Base-by-base conservation (phyloP, 2,329 filamentous ascomycete species). In the Apiospora marii region DNA sequence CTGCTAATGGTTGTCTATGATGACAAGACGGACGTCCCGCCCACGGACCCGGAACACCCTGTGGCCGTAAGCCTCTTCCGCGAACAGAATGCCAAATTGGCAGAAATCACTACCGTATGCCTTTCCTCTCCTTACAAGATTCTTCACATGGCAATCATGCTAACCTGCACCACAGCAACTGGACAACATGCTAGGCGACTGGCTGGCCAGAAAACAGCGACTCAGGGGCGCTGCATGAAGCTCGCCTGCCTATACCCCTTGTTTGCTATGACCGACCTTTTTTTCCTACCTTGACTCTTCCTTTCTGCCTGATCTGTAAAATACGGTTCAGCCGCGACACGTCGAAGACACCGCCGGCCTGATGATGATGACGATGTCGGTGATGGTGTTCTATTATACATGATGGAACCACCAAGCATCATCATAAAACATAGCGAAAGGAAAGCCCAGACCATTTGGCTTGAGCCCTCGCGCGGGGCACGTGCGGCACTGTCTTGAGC, bases 1-100 rank as follows among this genome's bases (percentile, higher is more conserved):
- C 89, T 98, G 80, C 88, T 98, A 70, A 89, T 95, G 49, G 93
- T 99, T 74, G 94, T 99, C 41, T 95, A 98, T 80, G 58, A 98
- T 80, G 58, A 98, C 83, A 98, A 95, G 81, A 93, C 91, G 19
- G 93, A 95, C 73, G 91, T 97, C 22, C 89, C 91, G 58, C 93
- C 94, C 24, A 93, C 92, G 10, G 90, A 92, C 1, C 88, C 90
- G n/a, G 94, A 98, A 72, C 95, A 98, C 81, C 96, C 96, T 0
- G 87, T 97, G 64, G 94, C 93, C 69, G 90, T 91, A 19, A 90
- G 91, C 30, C 85, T 98, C 71, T 98, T 97, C 85, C 91, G 91
- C 69, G 94, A 97, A 80, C 94, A 98, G 83, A 95, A 94, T 79
- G 93, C 93, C 76, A 93, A 93, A 79, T 84, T 98, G 79, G 92